These are phyloP conservation scores for Gremmenia infestans DNA, from an alignment of 2,329 filamentous ascomycete species.

Conservation along the genomic window DNA sequence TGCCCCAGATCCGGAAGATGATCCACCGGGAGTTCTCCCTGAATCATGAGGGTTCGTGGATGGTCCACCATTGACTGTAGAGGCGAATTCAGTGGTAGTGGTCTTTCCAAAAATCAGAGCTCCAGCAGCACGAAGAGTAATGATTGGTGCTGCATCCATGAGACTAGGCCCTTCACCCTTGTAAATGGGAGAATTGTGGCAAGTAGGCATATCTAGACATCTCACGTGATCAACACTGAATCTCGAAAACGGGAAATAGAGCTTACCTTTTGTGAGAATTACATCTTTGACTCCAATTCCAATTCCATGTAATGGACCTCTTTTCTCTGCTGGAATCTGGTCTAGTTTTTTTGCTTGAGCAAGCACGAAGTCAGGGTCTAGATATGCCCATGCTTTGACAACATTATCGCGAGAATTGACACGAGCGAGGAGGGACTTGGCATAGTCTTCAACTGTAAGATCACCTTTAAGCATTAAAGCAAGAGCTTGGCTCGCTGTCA, in stretches of 20 bases:
- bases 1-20: slow-evolving; percentile 61
- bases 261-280: slow-evolving; percentile 48
- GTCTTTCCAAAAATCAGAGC: slow-evolving; percentile 56
- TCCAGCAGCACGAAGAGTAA: slow-evolving; percentile 48
- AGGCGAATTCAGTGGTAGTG: slow-evolving; percentile 61
- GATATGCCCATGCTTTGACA: slow-evolving; percentile 47
- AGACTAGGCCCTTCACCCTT: slow-evolving; percentile 36
- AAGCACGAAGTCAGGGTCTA: slow-evolving; percentile 43
- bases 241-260: neutral
- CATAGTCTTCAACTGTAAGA: slow-evolving; percentile 46
- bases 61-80: slow-evolving; percentile 46
- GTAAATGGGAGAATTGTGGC: slow-evolving; percentile 52
- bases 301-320: slow-evolving; percentile 53
- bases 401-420: slow-evolving; percentile 40
- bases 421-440: slow-evolving; percentile 40
- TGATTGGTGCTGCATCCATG: slow-evolving; percentile 49
- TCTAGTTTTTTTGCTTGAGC: slow-evolving; percentile 47
- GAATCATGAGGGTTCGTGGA: slow-evolving; percentile 54
- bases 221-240: neutral
- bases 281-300: slow-evolving; percentile 57
- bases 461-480: slow-evolving; percentile 35
- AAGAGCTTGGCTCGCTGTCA: slow-evolving; percentile 41
- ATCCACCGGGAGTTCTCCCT: slow-evolving; percentile 57
- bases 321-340: slow-evolving; percentile 39
- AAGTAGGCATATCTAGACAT: slow-evolving; percentile 50